Percentiles rank a stretch among this genome's conserved stretches.
phyloP scores from a whole-genome alignment of 169 alveolate genomes.

The Plasmodium inui region DNA sequence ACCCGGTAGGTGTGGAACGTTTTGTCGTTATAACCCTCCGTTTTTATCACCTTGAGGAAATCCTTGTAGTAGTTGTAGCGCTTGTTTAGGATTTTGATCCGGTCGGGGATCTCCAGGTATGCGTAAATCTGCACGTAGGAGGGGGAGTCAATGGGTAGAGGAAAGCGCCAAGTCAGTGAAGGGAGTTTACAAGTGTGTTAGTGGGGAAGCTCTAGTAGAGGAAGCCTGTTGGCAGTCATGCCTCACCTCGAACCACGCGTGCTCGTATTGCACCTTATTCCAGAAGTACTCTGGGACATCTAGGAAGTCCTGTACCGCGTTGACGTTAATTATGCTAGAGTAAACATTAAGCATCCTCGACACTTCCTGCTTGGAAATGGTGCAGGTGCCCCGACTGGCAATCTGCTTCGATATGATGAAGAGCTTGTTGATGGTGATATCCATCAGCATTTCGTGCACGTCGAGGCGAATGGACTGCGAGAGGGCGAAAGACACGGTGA shows the following conservation, averaged over 20 bases:
- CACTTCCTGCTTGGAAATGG: conserved; percentile 71
- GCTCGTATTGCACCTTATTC: conserved; percentile 76
- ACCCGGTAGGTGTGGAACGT: conserved; percentile 49
- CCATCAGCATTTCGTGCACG: conserved; percentile 81
- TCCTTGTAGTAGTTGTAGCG: conserved; percentile 72
- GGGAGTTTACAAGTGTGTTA: not conserved
- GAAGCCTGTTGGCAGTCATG: not conserved
- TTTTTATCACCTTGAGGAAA: conserved; percentile 58
- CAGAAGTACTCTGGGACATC: conserved; percentile 84
- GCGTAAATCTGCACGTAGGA: conserved; percentile 21
- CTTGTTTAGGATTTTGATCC: conserved; percentile 62
- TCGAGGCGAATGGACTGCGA: conserved; percentile 79
- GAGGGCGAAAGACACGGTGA: conserved; percentile 79
- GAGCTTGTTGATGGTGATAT: conserved; percentile 76
- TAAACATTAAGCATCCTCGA: conserved; percentile 78
- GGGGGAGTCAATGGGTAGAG: not conserved
- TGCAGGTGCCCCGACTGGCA: conserved; percentile 78
- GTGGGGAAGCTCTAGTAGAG: not conserved
- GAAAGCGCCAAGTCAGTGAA: not conserved
- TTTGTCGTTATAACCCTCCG: conserved; percentile 63
- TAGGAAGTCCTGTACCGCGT: conserved; percentile 81
- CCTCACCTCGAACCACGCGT: conserved; percentile 73
- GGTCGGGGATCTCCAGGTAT: conserved; percentile 74
- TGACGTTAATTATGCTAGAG: conserved; percentile 79
- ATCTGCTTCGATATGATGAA: conserved; percentile 78